These are phyloP conservation scores for Salix dunnii DNA, from an alignment of 345 rosid species.

Conservation along the genomic window DNA sequence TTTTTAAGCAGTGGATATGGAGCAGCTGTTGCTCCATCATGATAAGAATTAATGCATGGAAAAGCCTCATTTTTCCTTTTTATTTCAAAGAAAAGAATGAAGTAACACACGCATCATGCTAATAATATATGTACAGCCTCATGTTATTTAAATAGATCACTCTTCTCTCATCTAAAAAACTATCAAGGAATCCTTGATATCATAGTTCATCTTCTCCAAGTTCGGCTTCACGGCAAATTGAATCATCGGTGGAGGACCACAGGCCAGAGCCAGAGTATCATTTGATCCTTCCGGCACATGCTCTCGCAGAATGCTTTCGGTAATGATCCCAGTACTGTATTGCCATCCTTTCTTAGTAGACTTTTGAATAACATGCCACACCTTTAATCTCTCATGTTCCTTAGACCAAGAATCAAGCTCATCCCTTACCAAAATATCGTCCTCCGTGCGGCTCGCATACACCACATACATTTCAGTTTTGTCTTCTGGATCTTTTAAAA, in stretches of 20 bases:
- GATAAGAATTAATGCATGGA: background rate
- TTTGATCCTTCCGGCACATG: constrained; percentile 59
- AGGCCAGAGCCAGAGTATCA: constrained; percentile 63
- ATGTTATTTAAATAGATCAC: background rate
- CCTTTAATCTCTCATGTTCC: constrained; percentile 56
- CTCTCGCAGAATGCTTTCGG: constrained; percentile 60
- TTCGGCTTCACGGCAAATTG: constrained; percentile 87
- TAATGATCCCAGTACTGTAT: constrained; percentile 66
- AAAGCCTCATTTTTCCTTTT: background rate
- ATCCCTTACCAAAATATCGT: constrained; percentile 71
- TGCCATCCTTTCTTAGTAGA: constrained; percentile 66
- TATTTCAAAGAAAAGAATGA: background rate
- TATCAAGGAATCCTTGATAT: constrained; percentile 59
- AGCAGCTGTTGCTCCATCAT: too few species aligned
- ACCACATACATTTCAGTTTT: constrained; percentile 76
- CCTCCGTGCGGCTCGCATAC: constrained; percentile 83
- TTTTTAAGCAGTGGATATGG: too few species aligned
- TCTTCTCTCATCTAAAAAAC: constrained; percentile 40
- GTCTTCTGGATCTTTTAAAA: constrained; percentile 72
- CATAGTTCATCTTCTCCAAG: constrained; percentile 86
- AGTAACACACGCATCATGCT: too few species aligned
- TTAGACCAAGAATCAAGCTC: constrained; percentile 82
- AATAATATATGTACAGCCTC: background rate
- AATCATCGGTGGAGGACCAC: constrained; percentile 98
- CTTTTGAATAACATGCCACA: constrained; percentile 80